Percentiles rank a stretch among this genome's conserved stretches.
Conservation (phyloP, 2,329 filamentous ascomycete species). For the Phialophora expanda region DNA sequence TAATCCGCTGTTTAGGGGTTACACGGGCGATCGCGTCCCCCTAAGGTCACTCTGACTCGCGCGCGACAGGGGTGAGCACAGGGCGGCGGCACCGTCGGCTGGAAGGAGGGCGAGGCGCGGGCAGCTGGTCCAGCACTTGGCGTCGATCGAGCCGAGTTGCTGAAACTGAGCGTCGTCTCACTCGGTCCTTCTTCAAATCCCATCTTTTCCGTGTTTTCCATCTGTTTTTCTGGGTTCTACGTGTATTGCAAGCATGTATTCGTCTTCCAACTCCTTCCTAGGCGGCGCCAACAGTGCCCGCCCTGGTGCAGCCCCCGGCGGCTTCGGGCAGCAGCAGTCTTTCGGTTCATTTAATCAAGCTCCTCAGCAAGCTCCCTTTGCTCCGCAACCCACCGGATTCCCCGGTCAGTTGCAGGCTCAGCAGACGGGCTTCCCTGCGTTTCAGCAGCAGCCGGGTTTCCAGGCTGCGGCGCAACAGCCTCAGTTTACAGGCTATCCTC, state of each 20-base stretch:
- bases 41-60: no score
- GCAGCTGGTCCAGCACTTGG: no score
- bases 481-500: slow-evolving; percentile 64
- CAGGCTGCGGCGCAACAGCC: slow-evolving; percentile 61
- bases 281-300: slow-evolving; percentile 78
- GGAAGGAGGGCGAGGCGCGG: no score
- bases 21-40: no score
- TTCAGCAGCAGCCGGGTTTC: slow-evolving; percentile 53
- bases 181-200: slow-evolving; percentile 21
- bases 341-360: slow-evolving; percentile 57
- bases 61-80: no score
- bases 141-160: slow-evolving; percentile 1
- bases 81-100: no score
- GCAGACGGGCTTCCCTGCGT: slow-evolving; percentile 67
- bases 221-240: slow-evolving; percentile 37
- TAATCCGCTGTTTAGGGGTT: no score
- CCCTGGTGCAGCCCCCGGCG: slow-evolving; percentile 70
- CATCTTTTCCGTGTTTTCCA: slow-evolving; percentile 36
- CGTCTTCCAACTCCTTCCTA: slow-evolving; percentile 83
- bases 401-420: slow-evolving; percentile 66
- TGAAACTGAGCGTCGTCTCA: slow-evolving; percentile 28
- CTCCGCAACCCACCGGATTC: slow-evolving; percentile 61
- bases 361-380: slow-evolving; percentile 63
- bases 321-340: slow-evolving; percentile 61
- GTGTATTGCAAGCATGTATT: slow-evolving; percentile 71